phyloP scores from a whole-genome alignment of 2,329 filamentous ascomycete genomes.

The Xylaria sp. region DNA sequence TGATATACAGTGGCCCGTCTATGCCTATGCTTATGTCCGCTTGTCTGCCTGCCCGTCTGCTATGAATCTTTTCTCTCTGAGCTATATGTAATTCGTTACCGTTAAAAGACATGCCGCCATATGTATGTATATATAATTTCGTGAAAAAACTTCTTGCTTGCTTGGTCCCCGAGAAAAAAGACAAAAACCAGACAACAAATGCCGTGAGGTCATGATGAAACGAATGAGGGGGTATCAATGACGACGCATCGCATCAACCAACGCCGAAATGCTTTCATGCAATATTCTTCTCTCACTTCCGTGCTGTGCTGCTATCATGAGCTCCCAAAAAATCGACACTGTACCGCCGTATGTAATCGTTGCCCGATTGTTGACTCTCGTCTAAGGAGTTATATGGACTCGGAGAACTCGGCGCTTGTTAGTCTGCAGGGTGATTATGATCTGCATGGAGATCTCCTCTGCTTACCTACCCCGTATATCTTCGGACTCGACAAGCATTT shows the following conservation, averaged over 20 bases:
- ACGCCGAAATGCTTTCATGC: slow-evolving; percentile 19
- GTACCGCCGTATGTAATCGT: background rate
- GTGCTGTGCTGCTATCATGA: background rate
- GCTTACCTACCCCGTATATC: background rate
- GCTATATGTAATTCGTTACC: slow-evolving; percentile 2
- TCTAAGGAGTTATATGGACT: background rate
- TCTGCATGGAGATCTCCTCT: background rate
- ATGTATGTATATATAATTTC: background rate
- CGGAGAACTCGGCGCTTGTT: background rate
- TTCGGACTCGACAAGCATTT: background rate
- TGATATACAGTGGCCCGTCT: slow-evolving; percentile 11
- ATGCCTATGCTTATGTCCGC: background rate
- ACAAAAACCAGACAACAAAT: background rate
- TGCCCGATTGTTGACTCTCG: background rate
- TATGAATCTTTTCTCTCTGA: background rate
- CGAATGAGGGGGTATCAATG: slow-evolving; percentile 21
- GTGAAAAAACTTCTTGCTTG: background rate
- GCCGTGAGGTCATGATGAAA: background rate
- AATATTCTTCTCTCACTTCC: slow-evolving; percentile 9
- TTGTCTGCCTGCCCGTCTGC: background rate
- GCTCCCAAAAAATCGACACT: background rate
- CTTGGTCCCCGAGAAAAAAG: too few species aligned
- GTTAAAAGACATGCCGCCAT: background rate
- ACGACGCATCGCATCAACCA: slow-evolving; percentile 14
- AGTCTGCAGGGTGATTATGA: background rate